Evolutionary conservation across 768 basidiomycete genomes (phyloP), one percentile per base, ranked within the genome.

Genomic region (Mycena indigotica): DNA sequence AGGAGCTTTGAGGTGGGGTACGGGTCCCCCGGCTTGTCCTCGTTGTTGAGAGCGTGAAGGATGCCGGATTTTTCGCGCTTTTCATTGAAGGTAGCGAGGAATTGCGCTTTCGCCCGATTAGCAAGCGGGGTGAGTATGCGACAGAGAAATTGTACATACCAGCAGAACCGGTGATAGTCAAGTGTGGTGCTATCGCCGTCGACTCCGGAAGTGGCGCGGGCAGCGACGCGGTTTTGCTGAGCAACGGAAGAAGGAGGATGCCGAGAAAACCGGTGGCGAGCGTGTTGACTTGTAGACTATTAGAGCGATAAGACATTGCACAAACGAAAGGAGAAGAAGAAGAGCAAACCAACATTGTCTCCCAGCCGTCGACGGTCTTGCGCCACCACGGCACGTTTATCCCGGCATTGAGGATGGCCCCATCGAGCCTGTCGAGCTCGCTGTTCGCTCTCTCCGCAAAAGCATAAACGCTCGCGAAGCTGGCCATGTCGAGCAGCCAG

Each of bases 361-460:
- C 59, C 59, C 54, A 56, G n/a, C 59, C 59, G 35, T 60, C 54
- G 10, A 4, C 32, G 4, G 58, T 60, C 28, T 17, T 3, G 1
- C 29, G 17, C 59, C 59, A 60, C 1, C 52, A 5, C 40, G 24
- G 23, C 1, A 16, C 2, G n/a, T 48, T 38, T 2, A 56, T 46
- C 3, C 50, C 59, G 0, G 59, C 59, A n/a, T 60, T 60, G n/a
- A 60, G 44, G 3, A 52, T 52, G 40, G 54, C 59, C n/a, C 59
- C 59, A 26, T 60, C 59, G 35, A 60, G 24, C 24, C 59, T 50
- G 4, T 52, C 25, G 50, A 60, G 26, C 35, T 23, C 38, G 26
- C 28, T 32, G 8, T 56, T 56, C 12, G 54, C 59, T 10, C 54
- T 50, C 50, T 60, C 59, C 13, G 50, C 54, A 45, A 60, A 60